Percentiles rank a stretch among this genome's conserved stretches.
phyloP scores from a whole-genome alignment of 192 early-diverging fungal genomes.

The Pilobolus umbonatus region DNA sequence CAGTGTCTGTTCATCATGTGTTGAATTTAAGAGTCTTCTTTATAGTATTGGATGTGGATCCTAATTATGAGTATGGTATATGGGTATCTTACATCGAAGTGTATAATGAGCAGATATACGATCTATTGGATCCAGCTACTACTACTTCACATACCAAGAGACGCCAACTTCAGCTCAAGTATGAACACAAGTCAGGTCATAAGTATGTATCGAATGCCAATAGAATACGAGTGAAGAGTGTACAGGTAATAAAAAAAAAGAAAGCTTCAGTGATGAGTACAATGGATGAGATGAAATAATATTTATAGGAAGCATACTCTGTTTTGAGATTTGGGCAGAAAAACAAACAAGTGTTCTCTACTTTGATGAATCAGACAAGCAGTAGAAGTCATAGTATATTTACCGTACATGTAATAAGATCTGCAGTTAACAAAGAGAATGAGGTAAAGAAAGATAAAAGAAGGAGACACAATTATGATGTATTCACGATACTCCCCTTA shows the following conservation, averaged over 20 bases:
- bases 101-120: constrained; percentile 83
- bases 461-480: neutral
- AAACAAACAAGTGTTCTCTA: constrained; percentile 54
- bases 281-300: too few species aligned
- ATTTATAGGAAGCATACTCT: constrained; percentile 51
- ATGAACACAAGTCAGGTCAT: constrained; percentile 35
- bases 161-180: constrained; percentile 30
- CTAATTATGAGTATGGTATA: constrained; percentile 71
- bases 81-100: constrained; percentile 90
- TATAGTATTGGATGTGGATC: too few species aligned
- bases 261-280: too few species aligned
- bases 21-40: neutral
- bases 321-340: constrained; percentile 54
- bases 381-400: constrained; percentile 64
- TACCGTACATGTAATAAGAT: constrained; percentile 58
- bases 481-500: constrained; percentile 15
- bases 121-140: constrained; percentile 58
- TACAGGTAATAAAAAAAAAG: constrained; percentile 17
- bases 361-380: constrained; percentile 49
- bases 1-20: too few species aligned
- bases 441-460: constrained; percentile 29
- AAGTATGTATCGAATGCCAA: constrained; percentile 60
- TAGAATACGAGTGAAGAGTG: constrained; percentile 50
- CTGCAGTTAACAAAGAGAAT: constrained; percentile 41
- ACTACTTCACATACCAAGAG: constrained; percentile 16